These are phyloP conservation scores for Wallacemonas sp. DNA, from an alignment of 208 protist genomes.

Conservation along the genomic window DNA sequence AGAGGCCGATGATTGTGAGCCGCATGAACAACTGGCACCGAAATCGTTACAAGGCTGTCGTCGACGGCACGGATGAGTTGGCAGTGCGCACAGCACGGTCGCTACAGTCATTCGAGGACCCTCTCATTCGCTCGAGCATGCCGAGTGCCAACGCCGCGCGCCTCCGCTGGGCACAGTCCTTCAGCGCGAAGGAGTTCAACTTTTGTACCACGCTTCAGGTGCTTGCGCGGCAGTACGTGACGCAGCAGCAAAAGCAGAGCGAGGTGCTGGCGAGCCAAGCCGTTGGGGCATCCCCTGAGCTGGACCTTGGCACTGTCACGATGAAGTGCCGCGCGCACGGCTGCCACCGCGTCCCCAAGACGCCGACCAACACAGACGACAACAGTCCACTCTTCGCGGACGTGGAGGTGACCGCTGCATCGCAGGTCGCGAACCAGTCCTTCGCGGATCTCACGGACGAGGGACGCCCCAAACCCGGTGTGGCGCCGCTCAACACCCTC, in stretches of 20 bases:
- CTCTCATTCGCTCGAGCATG: conserved; percentile 41
- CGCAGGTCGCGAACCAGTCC: too few species aligned
- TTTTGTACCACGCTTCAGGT: conserved; percentile 31
- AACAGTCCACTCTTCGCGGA: conserved; percentile 16
- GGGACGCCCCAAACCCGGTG: neutral
- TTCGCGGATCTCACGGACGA: neutral
- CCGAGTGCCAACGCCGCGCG: conserved; percentile 41
- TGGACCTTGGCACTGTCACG: neutral
- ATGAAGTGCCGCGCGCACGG: conserved; percentile 1
- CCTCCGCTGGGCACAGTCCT: conserved; percentile 49
- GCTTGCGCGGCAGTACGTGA: conserved; percentile 40
- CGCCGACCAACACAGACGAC: conserved; percentile 20
- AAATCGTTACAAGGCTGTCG: conserved; percentile 27
- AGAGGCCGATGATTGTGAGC: conserved; percentile 49
- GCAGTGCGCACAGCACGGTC: conserved; percentile 73
- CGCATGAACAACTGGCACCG: conserved; percentile 30
- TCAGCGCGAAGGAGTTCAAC: conserved; percentile 77
- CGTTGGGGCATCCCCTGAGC: neutral
- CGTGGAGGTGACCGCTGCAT: conserved; percentile 22
- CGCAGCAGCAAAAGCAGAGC: conserved; percentile 30
- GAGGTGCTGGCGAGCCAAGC: neutral
- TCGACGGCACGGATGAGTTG: conserved; percentile 45
- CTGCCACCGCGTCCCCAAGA: neutral
- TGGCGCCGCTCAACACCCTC: conserved; percentile 19
- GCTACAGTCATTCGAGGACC: conserved; percentile 54